Conservation (phyloP, 495 filamentous ascomycete species). For the Annulohypoxylon nitens region DNA sequence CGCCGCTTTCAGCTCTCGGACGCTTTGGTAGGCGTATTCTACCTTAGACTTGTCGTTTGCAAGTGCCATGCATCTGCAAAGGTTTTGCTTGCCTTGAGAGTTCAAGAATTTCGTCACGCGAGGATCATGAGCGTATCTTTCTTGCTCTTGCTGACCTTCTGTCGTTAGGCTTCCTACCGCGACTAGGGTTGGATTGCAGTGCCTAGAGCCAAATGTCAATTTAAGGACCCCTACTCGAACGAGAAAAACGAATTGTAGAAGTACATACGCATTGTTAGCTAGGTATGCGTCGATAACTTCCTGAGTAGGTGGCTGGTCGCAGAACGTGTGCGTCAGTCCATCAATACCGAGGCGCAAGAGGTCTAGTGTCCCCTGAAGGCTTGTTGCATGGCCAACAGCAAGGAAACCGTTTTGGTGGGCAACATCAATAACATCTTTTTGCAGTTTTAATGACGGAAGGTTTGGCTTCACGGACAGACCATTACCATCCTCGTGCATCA, state of each 20-base stretch:
- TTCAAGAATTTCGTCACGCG: conserved; percentile 23
- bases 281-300: conserved; percentile 37
- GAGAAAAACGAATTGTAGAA: neutral
- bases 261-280: conserved; percentile 34
- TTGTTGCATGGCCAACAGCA: conserved; percentile 32
- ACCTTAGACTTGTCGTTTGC: conserved; percentile 13
- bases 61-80: conserved; percentile 30
- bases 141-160: conserved; percentile 29
- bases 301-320: conserved; percentile 27
- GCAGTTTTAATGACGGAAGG: conserved; percentile 21
- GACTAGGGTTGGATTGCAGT: conserved; percentile 38
- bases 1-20: conserved; percentile 31
- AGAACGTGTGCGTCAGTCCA: conserved; percentile 37
- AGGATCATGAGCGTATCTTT: conserved; percentile 29
- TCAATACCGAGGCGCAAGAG: conserved; percentile 32
- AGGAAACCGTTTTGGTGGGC: conserved; percentile 34
- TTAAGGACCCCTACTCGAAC: neutral
- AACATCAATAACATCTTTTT: conserved; percentile 22
- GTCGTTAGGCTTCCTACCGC: conserved; percentile 26
- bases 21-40: conserved; percentile 39
- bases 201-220: conserved; percentile 1
- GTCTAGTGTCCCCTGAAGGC: conserved; percentile 32
- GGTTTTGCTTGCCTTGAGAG: conserved; percentile 2
- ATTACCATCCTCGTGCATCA: conserved; percentile 40
- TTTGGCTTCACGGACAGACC: conserved; percentile 26